Evolutionary conservation across 257 asterid genomes (phyloP).

Genomic region (Scutellaria galericulata): DNA sequence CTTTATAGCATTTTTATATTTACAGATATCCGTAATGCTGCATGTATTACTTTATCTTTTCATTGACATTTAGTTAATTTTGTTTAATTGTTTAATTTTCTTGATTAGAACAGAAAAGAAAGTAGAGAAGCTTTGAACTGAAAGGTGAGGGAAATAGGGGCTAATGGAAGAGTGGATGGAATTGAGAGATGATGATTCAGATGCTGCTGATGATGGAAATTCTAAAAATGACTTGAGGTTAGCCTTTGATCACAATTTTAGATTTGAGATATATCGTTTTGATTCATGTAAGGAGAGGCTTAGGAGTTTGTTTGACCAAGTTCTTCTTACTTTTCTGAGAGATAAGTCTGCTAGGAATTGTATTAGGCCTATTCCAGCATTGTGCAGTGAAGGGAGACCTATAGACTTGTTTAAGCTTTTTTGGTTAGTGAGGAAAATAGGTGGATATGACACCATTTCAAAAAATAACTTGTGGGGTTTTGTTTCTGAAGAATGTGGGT

Average conservation of each 20-base stretch:
- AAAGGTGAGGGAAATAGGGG: constrained; percentile 28
- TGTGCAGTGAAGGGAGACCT: constrained; percentile 53
- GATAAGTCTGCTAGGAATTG: constrained; percentile 43
- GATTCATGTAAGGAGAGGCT: constrained; percentile 58
- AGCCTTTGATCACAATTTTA: constrained; percentile 41
- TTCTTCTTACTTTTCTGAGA: constrained; percentile 50
- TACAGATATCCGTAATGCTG: constrained; percentile 21
- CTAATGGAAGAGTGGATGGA: constrained; percentile 59
- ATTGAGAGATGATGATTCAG: constrained; percentile 39
- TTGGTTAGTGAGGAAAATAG: constrained; percentile 64
- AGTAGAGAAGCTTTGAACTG: constrained; percentile 11
- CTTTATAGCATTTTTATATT: neutral
- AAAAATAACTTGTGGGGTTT: constrained; percentile 58
- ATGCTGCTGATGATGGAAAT: constrained; percentile 35
- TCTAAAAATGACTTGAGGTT: constrained; percentile 34
- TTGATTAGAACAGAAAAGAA: constrained; percentile 6
- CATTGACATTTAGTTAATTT: constrained; percentile 9
- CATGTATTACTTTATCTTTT: constrained; percentile 30
- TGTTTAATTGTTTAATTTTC: constrained; percentile 7
- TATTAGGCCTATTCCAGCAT: constrained; percentile 57
- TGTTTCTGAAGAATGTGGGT: constrained; percentile 64
- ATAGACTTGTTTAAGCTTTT: constrained; percentile 72
- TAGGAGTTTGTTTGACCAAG: constrained; percentile 60
- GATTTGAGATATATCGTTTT: constrained; percentile 44
- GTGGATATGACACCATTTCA: constrained; percentile 54